Base-by-base conservation (phyloP, 306 rosid genomes). In the Prunus kanzakura region DNA sequence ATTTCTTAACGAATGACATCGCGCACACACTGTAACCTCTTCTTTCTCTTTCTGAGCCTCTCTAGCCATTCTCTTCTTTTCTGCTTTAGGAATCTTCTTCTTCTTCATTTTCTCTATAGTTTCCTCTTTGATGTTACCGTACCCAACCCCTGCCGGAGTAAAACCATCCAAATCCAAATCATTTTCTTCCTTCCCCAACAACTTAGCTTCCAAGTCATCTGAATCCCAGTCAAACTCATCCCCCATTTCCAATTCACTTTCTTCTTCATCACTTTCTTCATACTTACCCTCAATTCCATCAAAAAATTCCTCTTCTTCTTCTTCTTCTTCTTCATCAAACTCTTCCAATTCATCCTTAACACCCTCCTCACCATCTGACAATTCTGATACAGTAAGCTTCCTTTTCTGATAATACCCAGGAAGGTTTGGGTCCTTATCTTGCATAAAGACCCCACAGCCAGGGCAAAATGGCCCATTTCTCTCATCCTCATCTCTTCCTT, bases 381-480 rank as follows among this genome's bases (percentile, higher is more conserved):
- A 46, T 23, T 77, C 86, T 71, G 83, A 60, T 13, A 74, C 56
- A 65, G 79, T 43, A 8, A 82, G 73, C 74, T 81, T 85, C 81
- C 79, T 88, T 85, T 83, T 82, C 74, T 80, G 84, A 78, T 80
- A 91, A 79, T 55, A 91, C 71, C 97, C 97, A 70, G 91, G 93
- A 86, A 94, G 82, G 67, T 91, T 77, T 51, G 87, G 86, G 74
- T 90, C 89, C 51, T 82, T 72, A 81, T 91, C 92, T 86, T 91
- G 98, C 97, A 94, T 86, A 67, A 87, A 94, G 57, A 94, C 89
- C 60, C 98, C 98, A 87, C 98, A 94, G n/a, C 98, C 98, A 58
- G 96, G 96, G 80, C 97, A 94, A 67, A 91, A 78, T 47, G 84
- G 88, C 14, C 94, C 98, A 79, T 74, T 80, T 63, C 69, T 80